Conservation (phyloP, 441 rosid species). For the Syzygium malaccense region DNA sequence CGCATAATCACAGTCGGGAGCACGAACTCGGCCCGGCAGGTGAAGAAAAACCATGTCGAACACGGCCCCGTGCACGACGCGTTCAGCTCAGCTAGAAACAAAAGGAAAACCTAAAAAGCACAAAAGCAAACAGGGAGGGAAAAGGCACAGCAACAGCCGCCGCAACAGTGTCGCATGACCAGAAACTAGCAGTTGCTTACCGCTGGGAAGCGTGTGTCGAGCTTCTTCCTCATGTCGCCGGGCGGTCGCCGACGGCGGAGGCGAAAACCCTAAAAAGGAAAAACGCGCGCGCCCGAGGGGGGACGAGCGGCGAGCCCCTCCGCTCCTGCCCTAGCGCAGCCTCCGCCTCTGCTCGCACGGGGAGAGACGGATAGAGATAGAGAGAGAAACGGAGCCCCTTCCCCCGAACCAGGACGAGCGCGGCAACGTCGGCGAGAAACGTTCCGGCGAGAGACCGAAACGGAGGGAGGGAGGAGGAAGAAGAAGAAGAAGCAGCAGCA, state of each 20-base stretch:
- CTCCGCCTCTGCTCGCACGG: background rate
- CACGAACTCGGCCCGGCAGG: background rate
- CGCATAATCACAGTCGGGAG: background rate
- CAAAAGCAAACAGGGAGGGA: background rate
- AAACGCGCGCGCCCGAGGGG: background rate
- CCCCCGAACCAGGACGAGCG: background rate
- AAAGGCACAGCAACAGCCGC: background rate
- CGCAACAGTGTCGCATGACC: too few relatives aligned
- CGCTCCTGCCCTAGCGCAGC: background rate
- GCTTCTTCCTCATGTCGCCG: constrained; percentile 16
- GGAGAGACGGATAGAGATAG: background rate
- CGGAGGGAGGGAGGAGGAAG: background rate
- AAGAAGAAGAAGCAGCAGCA: background rate
- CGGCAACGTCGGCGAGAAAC: background rate
- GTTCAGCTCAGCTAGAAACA: background rate
- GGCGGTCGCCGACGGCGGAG: background rate
- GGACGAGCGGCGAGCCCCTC: background rate
- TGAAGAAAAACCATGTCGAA: background rate
- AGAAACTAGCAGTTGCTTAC: background rate
- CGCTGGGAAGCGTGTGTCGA: constrained; percentile 22
- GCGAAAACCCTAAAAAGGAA: background rate
- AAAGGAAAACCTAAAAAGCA: background rate
- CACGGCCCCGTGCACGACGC: background rate
- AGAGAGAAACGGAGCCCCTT: background rate
- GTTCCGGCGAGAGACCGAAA: background rate